Evolutionary conservation across 345 rosid species (phyloP), one percentile per base, ranked within the genome.

Genomic region (Brassica rapa): DNA sequence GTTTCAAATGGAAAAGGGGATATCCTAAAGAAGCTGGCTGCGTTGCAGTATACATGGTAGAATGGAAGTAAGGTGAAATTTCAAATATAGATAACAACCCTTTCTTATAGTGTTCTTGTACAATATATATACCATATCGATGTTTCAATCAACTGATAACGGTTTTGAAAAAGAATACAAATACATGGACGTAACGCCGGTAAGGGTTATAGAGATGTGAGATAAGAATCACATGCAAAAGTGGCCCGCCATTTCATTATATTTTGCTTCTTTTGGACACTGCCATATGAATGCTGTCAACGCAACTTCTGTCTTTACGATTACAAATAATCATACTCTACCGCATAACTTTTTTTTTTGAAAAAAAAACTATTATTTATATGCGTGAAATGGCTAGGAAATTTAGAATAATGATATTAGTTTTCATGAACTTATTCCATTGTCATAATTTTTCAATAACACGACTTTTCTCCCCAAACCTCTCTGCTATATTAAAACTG

Each of bases 191-290:
- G 39, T 46, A 61, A 8, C 46, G 68, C 15, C 74, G 55, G 51
- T 51, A 14, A 21, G 39, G 80, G 19, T 49, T 56, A 57, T 56
- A 46, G 56, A 68, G 21, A 69, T 46, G 33, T 77, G 69, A 78
- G 62, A 49, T 71, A 43, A 72, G 71, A 77, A 72, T 59, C 77
- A 72, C 72, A 72, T 72, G 82, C 73, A 71, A 46, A 23, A 72
- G 32, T 66, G 73, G 68, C 68, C 82, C 68, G 43, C 43, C 53
- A 10, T 71, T 39, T 65, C 43, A 63, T 72, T 19, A 41, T 51
- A 51, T 51, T 10, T 51, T 78, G 66, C 81, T 72, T 14, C 67
- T 72, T 78, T 72, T 59, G 67, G 27, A 66, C 77, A 41, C 67
- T 59, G 77, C 68, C 72, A 19, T 71, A 39, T 66, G 68, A 72